Evolutionary conservation across 192 early-diverging fungal species (phyloP).

Genomic region (Borealophlyctis nickersoniae): DNA sequence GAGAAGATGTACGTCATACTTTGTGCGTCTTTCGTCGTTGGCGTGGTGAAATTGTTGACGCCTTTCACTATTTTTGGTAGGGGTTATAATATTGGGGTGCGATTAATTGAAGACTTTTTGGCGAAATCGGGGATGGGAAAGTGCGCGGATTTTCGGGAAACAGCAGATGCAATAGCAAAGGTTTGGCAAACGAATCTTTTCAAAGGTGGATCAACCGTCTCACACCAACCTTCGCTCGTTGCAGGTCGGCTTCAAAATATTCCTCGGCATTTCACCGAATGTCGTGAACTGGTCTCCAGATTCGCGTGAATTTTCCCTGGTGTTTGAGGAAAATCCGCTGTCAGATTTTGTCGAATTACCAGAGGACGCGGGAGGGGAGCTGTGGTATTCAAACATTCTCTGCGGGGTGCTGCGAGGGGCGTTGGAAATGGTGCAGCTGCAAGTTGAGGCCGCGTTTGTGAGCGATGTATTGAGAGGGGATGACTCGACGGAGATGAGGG

Average conservation of each 20-base stretch:
- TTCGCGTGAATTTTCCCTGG: slow-evolving; percentile 85
- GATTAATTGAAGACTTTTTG: slow-evolving; percentile 94
- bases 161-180: slow-evolving; percentile 93
- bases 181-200: slow-evolving; percentile 38
- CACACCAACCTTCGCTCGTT: no score
- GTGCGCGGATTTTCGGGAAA: slow-evolving; percentile 86
- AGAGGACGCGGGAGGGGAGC: slow-evolving; percentile 59
- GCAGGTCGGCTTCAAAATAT: slow-evolving; percentile 92
- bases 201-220: no score
- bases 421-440: slow-evolving; percentile 93
- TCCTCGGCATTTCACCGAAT: slow-evolving; percentile 84
- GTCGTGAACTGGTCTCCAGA: slow-evolving; percentile 81
- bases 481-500: slow-evolving; percentile 86
- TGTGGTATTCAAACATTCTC: slow-evolving; percentile 97
- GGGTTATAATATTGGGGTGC: slow-evolving; percentile 96
- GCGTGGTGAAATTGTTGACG: neutral
- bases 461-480: slow-evolving; percentile 82
- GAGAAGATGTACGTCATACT: slow-evolving; percentile 83
- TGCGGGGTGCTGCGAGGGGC: slow-evolving; percentile 93
- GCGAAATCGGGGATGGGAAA: slow-evolving; percentile 74
- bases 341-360: slow-evolving; percentile 98
- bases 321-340: slow-evolving; percentile 94
- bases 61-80: slow-evolving; percentile 36
- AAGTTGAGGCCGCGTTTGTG: slow-evolving; percentile 82
- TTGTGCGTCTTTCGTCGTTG: neutral